Conservation (phyloP, 192 early-diverging fungal genomes). For the Linderina pennispora region DNA sequence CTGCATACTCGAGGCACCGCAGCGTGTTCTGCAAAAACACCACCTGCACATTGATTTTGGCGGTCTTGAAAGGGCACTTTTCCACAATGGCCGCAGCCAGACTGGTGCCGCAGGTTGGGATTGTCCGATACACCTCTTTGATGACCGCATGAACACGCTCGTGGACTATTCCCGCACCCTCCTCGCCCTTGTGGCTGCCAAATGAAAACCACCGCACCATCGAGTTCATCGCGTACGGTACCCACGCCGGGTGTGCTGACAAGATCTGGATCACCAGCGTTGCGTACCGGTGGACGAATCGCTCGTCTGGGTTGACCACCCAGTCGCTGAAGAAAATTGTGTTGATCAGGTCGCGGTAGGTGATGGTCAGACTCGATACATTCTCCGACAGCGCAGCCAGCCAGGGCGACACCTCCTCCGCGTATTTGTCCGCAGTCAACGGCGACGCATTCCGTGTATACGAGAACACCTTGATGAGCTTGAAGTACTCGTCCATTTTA, state of each 20-base stretch:
- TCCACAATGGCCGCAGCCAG: slow-evolving; percentile 17
- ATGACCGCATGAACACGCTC: slow-evolving; percentile 18
- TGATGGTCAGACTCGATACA: slow-evolving; percentile 17
- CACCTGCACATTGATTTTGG: slow-evolving; percentile 18
- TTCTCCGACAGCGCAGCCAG: slow-evolving; percentile 24
- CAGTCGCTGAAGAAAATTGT: slow-evolving; percentile 37
- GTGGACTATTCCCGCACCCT: slow-evolving; percentile 9
- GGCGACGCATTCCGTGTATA: slow-evolving; percentile 11
- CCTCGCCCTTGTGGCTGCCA: slow-evolving; percentile 11
- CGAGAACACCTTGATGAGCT: slow-evolving; percentile 30
- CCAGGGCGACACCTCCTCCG: slow-evolving; percentile 26
- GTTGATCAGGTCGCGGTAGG: slow-evolving; percentile 25
- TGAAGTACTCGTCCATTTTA: slow-evolving; percentile 21
- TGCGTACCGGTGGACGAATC: slow-evolving; percentile 28
- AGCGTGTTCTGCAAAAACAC: slow-evolving; percentile 65
- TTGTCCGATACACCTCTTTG: slow-evolving; percentile 20
- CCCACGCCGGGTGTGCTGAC: slow-evolving; percentile 34
- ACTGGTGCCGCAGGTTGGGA: slow-evolving; percentile 32
- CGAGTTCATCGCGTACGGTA: slow-evolving; percentile 23
- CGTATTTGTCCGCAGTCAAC: slow-evolving; percentile 11
- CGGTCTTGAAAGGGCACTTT: slow-evolving; percentile 16
- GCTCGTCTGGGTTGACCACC: slow-evolving; percentile 14
- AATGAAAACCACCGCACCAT: slow-evolving; percentile 31
- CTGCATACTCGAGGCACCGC: slow-evolving; percentile 69
- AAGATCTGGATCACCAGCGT: slow-evolving; percentile 30